Evolutionary conservation across 768 basidiomycete species (phyloP).

Genomic region (Baorangia bicolor): DNA sequence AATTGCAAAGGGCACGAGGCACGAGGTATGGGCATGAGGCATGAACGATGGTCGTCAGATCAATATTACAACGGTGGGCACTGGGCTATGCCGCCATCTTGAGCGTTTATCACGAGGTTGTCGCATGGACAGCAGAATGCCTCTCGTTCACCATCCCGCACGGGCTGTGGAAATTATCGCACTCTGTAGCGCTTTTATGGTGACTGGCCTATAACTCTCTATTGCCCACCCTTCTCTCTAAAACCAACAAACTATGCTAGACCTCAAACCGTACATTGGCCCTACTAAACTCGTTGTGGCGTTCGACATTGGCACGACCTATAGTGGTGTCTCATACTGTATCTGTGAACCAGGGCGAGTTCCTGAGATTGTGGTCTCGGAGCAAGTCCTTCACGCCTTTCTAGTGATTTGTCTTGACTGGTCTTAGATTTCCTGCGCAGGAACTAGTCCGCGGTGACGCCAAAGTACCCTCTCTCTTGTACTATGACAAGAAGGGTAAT

Average conservation of each 20-base stretch:
- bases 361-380: constrained; percentile 11
- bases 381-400: not conserved
- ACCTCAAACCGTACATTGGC: constrained; percentile 4
- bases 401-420: not conserved
- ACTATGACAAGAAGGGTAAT: constrained; percentile 39
- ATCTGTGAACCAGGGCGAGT: constrained; percentile 12
- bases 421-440: constrained; percentile 38
- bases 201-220: not conserved
- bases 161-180: too few species aligned
- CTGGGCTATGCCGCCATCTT: not conserved
- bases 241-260: constrained; percentile 3
- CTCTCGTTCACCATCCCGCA: not conserved
- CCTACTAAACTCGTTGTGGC: constrained; percentile 40
- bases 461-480: constrained; percentile 45
- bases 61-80: too few species aligned
- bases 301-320: constrained; percentile 49
- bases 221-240: not conserved
- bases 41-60: too few species aligned
- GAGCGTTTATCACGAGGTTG: not conserved
- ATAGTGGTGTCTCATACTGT: constrained; percentile 42
- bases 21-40: too few species aligned
- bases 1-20: too few species aligned
- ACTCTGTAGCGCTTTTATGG: too few species aligned
- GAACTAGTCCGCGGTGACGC: constrained; percentile 39
- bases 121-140: not conserved